Percentiles rank a stretch among this genome's conserved stretches.
Evolutionary conservation across 805 yeast species (phyloP).

Genomic region (Spathaspora hagerdaliae): DNA sequence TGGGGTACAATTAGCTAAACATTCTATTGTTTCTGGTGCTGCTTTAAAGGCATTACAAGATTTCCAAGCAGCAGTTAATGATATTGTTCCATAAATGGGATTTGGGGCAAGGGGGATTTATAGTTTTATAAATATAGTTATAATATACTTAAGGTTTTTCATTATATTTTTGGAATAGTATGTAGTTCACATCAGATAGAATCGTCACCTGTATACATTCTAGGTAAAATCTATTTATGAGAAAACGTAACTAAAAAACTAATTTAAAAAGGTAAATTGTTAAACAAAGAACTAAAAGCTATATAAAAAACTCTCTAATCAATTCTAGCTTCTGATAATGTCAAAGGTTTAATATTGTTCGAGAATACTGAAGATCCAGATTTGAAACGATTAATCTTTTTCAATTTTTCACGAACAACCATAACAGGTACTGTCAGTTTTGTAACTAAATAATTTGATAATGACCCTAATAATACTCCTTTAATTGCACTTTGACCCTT

Average conservation of each 20-base stretch:
- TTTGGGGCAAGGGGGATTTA: too few relatives aligned
- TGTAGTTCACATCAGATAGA: too few relatives aligned
- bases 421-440: constrained; percentile 72
- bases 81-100: not conserved
- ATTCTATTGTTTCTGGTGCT: constrained; percentile 61
- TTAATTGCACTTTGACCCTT: constrained; percentile 68
- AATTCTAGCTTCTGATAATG: constrained; percentile 45
- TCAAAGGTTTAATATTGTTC: constrained; percentile 51
- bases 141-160: too few relatives aligned
- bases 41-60: constrained; percentile 58
- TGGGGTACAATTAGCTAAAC: constrained; percentile 73
- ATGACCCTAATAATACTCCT: constrained; percentile 70
- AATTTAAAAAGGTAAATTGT: too few relatives aligned
- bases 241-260: too few relatives aligned
- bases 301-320: constrained; percentile 18
- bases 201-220: too few relatives aligned
- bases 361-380: constrained; percentile 47
- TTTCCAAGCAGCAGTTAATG: constrained; percentile 35
- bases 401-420: constrained; percentile 73
- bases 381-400: constrained; percentile 59
- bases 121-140: too few relatives aligned
- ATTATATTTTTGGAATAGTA: too few relatives aligned
- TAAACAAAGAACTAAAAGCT: too few relatives aligned
- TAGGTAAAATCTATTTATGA: too few relatives aligned
- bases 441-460: constrained; percentile 69